phyloP scores from a whole-genome alignment of 2,329 filamentous ascomycete genomes.

The Capronia coronata region DNA sequence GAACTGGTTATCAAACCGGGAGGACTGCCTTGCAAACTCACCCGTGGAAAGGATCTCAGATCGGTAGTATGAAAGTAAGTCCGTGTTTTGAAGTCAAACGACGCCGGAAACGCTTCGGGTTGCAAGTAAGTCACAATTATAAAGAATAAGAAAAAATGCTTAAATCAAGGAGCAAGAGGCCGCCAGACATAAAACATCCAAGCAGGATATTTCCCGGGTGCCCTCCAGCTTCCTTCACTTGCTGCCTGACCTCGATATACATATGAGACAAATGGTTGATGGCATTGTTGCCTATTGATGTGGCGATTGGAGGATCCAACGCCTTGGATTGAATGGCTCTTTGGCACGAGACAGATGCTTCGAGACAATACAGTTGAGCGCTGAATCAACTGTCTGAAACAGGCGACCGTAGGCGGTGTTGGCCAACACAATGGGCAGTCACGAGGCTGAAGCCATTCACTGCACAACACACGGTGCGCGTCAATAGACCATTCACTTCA shows the following conservation, averaged over 20 bases:
- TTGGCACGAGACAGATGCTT: background rate
- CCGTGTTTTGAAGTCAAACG: background rate
- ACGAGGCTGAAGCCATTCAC: background rate
- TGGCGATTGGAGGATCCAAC: background rate
- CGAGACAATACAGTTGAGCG: background rate
- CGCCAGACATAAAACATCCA: background rate
- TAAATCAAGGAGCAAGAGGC: too few relatives aligned
- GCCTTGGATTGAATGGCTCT: background rate
- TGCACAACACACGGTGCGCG: background rate
- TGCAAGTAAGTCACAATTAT: background rate
- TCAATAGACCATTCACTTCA: slow-evolving; percentile 1
- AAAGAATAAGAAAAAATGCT: background rate
- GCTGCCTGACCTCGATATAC: background rate
- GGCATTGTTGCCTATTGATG: background rate
- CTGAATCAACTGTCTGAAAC: background rate
- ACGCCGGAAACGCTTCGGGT: too few relatives aligned
- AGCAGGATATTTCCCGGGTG: background rate
- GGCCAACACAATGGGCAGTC: background rate
- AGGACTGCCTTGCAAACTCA: background rate
- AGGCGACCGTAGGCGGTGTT: background rate
- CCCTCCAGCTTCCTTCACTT: background rate
- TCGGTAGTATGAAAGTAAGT: background rate
- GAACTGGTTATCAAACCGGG: background rate
- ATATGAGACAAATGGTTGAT: background rate
- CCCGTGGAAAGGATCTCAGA: background rate